Percentiles rank a stretch among this genome's conserved stretches.
phyloP scores from a whole-genome alignment of 202 grass and related monocot genomes.

The Zoysia matrella region DNA sequence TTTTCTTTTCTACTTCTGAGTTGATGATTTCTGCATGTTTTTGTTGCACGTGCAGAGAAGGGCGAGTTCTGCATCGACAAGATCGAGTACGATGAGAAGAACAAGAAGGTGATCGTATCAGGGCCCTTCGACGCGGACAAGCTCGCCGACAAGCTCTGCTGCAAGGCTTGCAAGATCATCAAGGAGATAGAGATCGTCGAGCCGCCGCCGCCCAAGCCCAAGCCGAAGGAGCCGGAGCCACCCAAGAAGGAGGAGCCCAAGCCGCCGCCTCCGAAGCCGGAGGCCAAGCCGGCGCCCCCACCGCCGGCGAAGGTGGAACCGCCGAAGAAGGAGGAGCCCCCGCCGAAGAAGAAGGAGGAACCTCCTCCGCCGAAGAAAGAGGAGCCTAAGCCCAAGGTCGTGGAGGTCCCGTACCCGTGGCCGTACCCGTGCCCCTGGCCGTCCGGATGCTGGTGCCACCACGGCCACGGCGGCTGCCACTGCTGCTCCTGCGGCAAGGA shows the following conservation, averaged over 20 bases:
- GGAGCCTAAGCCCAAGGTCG: conserved; percentile 36
- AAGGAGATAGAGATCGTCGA: conserved; percentile 75
- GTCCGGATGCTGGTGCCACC: conserved; percentile 60
- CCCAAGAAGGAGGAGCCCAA: conserved; percentile 5
- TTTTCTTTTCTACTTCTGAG: too few relatives aligned
- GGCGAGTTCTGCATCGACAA: conserved; percentile 62
- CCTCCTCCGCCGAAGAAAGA: not conserved
- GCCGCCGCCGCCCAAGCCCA: conserved; percentile 34
- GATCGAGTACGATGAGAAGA: conserved; percentile 79
- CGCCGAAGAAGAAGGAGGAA: not conserved
- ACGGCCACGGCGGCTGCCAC: conserved; percentile 66
- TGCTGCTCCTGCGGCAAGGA: conserved; percentile 80
- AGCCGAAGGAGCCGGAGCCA: conserved; percentile 21
- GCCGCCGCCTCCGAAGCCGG: not conserved
- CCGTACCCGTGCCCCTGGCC: conserved; percentile 70
- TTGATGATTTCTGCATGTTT: not conserved
- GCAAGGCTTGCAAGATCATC: conserved; percentile 92
- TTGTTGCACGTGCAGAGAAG: conserved; percentile 49
- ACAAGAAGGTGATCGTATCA: conserved; percentile 66
- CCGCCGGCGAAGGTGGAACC: not conserved
- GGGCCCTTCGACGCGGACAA: conserved; percentile 77
- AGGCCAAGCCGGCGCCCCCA: not conserved
- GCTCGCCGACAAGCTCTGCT: conserved; percentile 76
- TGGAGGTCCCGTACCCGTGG: conserved; percentile 56
- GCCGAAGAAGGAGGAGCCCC: not conserved